Conservation (phyloP, 176 grass and related monocot genomes). For the Sorghum bicolor region DNA sequence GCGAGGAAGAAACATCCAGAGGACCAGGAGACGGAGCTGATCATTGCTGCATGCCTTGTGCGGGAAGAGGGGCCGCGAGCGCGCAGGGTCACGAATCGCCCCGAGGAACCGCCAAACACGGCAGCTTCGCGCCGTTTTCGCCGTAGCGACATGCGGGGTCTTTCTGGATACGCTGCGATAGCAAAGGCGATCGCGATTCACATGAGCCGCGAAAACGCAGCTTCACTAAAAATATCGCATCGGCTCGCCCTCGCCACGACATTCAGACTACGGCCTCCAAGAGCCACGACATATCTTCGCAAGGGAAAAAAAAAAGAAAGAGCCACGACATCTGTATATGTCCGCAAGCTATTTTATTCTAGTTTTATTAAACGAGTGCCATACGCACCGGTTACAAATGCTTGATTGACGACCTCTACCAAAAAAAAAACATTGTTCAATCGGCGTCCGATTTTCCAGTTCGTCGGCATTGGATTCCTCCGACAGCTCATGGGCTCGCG, state of each 20-base stretch:
- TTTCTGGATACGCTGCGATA: not conserved
- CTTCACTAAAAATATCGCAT: not conserved
- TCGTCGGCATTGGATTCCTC: conserved; percentile 14
- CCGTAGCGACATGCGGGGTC: not conserved
- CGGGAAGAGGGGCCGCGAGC: not conserved
- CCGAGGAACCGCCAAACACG: too few relatives aligned
- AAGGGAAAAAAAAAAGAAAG: too few relatives aligned
- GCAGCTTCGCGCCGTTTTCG: too few relatives aligned
- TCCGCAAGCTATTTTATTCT: too few relatives aligned
- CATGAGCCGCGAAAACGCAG: conserved; percentile 1
- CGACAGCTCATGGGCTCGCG: not conserved
- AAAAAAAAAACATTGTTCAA: not conserved
- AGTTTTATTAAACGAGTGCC: not conserved
- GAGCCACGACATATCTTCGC: not conserved
- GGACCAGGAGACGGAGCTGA: not conserved
- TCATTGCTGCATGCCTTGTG: conserved; percentile 2
- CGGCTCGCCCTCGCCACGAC: not conserved
- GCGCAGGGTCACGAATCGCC: too few relatives aligned
- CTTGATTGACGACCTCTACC: not conserved
- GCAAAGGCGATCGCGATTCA: not conserved
- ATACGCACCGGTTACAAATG: not conserved
- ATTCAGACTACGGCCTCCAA: not conserved
- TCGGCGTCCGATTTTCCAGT: not conserved
- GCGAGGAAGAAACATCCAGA: conserved; percentile 12
- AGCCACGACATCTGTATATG: not conserved